These are phyloP conservation scores for Trichosphaerium sp. DNA, from an alignment of 78 protist species.

Conservation along the genomic window DNA sequence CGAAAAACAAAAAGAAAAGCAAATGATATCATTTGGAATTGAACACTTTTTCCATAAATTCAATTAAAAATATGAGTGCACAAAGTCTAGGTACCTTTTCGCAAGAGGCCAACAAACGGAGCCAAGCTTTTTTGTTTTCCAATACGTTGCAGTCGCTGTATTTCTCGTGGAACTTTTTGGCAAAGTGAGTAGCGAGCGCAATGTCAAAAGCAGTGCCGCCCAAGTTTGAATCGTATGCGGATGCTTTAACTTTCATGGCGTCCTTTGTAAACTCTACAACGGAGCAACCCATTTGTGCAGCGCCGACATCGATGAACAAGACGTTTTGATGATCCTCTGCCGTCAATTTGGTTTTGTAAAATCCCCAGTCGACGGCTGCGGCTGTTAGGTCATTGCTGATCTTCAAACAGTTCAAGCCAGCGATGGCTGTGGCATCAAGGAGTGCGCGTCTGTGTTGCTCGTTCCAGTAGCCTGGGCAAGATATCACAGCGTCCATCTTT, in stretches of 20 bases:
- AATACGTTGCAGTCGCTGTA: constrained; percentile 61
- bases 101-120: constrained; percentile 60
- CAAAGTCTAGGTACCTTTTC: no score
- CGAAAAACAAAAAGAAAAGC: no score
- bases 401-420: constrained; percentile 75
- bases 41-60: no score
- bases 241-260: constrained; percentile 54
- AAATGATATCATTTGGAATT: no score
- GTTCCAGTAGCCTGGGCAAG: constrained; percentile 73
- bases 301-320: constrained; percentile 82
- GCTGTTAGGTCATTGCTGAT: constrained; percentile 85
- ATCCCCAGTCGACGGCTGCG: constrained; percentile 81
- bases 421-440: constrained; percentile 71
- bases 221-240: constrained; percentile 40
- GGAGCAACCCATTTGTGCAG: constrained; percentile 42
- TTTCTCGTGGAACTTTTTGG: constrained; percentile 50
- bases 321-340: constrained; percentile 56
- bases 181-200: constrained; percentile 36
- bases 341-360: constrained; percentile 63
- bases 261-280: constrained; percentile 64
- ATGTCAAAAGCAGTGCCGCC: constrained; percentile 75
- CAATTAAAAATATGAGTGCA: no score
- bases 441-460: constrained; percentile 78
- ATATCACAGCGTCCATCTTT: constrained; percentile 54
- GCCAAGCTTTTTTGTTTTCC: constrained; percentile 41